Evolutionary conservation across 129 eudicot genomes (phyloP).

Genomic region (Escallonia rubra): DNA sequence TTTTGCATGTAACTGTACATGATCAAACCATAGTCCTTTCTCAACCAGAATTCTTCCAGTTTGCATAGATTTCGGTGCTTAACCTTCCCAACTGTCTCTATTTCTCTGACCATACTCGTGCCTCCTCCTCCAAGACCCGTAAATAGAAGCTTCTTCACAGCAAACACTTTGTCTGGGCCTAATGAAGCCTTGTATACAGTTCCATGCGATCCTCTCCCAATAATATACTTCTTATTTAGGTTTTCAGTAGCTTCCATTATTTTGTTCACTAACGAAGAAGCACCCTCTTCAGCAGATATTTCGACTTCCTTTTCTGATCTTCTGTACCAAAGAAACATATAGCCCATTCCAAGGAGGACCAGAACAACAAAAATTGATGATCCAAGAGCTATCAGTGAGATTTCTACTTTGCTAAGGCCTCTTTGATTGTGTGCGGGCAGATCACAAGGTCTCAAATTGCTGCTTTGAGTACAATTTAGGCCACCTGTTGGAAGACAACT

Average conservation of each 20-base stretch:
- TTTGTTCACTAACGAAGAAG: constrained; percentile 50
- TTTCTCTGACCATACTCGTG: constrained; percentile 73
- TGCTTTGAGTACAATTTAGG: constrained; percentile 24
- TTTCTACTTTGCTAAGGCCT: constrained; percentile 27
- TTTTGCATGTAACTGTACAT: constrained; percentile 67
- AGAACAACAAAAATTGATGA: constrained; percentile 23
- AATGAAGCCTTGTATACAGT: constrained; percentile 70
- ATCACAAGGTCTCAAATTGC: constrained; percentile 40
- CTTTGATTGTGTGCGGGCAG: constrained; percentile 20
- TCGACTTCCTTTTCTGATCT: constrained; percentile 27
- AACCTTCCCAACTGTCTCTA: constrained; percentile 84
- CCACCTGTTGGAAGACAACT: constrained; percentile 28
- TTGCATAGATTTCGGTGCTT: constrained; percentile 74
- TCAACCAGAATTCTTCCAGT: constrained; percentile 57
- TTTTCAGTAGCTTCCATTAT: constrained; percentile 73
- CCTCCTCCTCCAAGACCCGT: constrained; percentile 43
- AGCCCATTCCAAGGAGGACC: constrained; percentile 32
- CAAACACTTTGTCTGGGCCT: constrained; percentile 55
- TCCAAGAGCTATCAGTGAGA: constrained; percentile 44
- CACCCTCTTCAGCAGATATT: constrained; percentile 43
- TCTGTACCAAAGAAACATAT: constrained; percentile 20
- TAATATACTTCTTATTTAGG: constrained; percentile 51
- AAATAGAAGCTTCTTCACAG: constrained; percentile 61
- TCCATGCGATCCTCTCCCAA: constrained; percentile 92
- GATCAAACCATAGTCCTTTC: constrained; percentile 62